Percentiles rank a stretch among this genome's conserved stretches.
These are phyloP conservation scores for Penicillium glabrum DNA, from an alignment of 2,329 filamentous ascomycete genomes.

Conservation along the genomic window DNA sequence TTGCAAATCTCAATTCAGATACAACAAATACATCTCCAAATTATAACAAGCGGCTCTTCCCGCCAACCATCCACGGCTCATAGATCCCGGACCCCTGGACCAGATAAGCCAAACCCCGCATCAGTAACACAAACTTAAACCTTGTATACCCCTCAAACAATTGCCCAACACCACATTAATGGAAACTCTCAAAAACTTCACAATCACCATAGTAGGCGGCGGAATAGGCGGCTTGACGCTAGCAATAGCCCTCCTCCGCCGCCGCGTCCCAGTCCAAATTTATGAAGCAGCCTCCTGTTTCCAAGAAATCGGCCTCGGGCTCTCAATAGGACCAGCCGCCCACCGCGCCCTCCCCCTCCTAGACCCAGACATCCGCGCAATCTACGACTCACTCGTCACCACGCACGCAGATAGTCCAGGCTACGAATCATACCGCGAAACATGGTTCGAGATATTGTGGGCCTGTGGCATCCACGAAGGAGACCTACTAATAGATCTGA, in stretches of 20 bases:
- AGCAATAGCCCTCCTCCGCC: conserved; percentile 51
- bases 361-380: conserved; percentile 40
- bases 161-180: neutral
- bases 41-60: too few species aligned
- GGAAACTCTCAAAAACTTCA: conserved; percentile 34
- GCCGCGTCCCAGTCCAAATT: conserved; percentile 49
- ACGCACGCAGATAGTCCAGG: conserved; percentile 35
- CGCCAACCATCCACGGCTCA: neutral
- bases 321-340: conserved; percentile 58
- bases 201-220: conserved; percentile 59
- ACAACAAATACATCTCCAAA: neutral
- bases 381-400: conserved; percentile 33
- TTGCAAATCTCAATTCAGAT: neutral
- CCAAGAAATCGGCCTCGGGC: conserved; percentile 59
- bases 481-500: conserved; percentile 28
- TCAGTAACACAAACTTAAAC: neutral
- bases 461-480: conserved; percentile 22
- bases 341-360: conserved; percentile 56
- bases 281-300: conserved; percentile 59
- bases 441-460: conserved; percentile 36
- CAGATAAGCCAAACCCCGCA: neutral
- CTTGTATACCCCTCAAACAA: neutral
- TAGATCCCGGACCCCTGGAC: neutral
- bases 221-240: conserved; percentile 59
- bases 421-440: conserved; percentile 28